Evolutionary conservation across 352 stramenopile genomes (phyloP), one percentile per base, ranked within the genome.

Genomic region (Phytophthora fragariaefolia): DNA sequence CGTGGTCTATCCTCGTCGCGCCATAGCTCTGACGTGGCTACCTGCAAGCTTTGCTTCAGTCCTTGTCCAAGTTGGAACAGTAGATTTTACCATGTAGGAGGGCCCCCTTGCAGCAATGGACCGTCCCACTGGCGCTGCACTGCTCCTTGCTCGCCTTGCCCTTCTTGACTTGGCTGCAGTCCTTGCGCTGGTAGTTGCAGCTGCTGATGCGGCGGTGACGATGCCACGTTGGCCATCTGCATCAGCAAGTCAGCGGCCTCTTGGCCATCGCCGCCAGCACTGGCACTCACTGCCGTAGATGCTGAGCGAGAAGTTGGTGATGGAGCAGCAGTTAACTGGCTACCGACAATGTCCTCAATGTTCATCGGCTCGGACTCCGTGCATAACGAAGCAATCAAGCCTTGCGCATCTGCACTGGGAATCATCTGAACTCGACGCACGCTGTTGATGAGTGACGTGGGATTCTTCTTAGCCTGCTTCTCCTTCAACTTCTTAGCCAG

Each of bases 61-160:
- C 56, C 56, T 55, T 63, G 43, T n/a, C n/a, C n/a, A n/a, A 63
- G 8, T 7, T 56, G n/a, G 23, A 27, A 42, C 6, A 56, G 22
- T n/a, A n/a, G n/a, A n/a, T n/a, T n/a, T n/a, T n/a, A n/a, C n/a
- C n/a, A n/a, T n/a, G n/a, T n/a, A n/a, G n/a, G n/a, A n/a, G n/a
- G n/a, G n/a, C n/a, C n/a, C n/a, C n/a, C n/a, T n/a, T n/a, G n/a
- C n/a, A n/a, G n/a, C n/a, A n/a, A n/a, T n/a, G n/a, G n/a, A n/a
- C n/a, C n/a, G n/a, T n/a, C n/a, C n/a, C n/a, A n/a, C n/a, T n/a
- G n/a, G n/a, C n/a, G n/a, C n/a, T n/a, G n/a, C n/a, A n/a, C n/a
- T n/a, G n/a, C n/a, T n/a, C n/a, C n/a, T n/a, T n/a, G n/a, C n/a
- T n/a, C n/a, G n/a, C n/a, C n/a, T n/a, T n/a, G n/a, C n/a, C n/a